Base-by-base conservation (phyloP, 2,329 filamentous ascomycete genomes). In the Aaosphaeria pasadenensis region DNA sequence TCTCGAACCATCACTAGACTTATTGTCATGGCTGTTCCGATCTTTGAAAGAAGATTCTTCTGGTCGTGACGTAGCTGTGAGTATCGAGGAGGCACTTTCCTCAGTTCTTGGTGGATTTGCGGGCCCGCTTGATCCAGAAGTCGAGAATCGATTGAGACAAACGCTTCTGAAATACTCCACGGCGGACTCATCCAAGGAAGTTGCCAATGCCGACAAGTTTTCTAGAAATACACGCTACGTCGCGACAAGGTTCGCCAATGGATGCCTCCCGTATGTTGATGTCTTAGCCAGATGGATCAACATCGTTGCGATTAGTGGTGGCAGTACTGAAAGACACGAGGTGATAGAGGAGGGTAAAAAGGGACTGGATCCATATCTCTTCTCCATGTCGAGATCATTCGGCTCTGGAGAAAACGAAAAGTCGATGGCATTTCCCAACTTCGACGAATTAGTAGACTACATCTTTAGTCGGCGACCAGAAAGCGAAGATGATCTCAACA, bases 281-380 rank as follows among this genome's bases (percentile, higher is more conserved):
- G 78, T 89, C 7, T 77, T 86, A 35, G 94, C 84, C 29, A 83
- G 94, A 43, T 96, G 90, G 89, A 88, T 96, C 42, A 84, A 96
- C 66, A 81, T 97, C 11, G 77, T 96, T 43, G 92, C 91, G 6
- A 75, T 94, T 6, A 84, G 82, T 11, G 85, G 85, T 9, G 78
- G 79, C 3, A 70, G 74, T 3, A 80, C 83, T 44, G 87, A 91
- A 64, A 82, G 88, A 41, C 87, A 85, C 51, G 92, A 97, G 63
- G 85, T 97, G 3, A 72, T 89, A 1, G 94, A 99, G 64, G 92
- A 97, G 72, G 94, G 91, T 1, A 85, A 84, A 52, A 91, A 90
- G 67, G 94, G 94, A 1, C 77, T 96, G 4, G 90, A 96, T 69
- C 85, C 86, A 7, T 86, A 87, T 62, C 88, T 84, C 84, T 86